Evolutionary conservation across 1,284 basidiomycete species (phyloP), one percentile per base, ranked within the genome.

Genomic region (Ceraceosorus bombacis): DNA sequence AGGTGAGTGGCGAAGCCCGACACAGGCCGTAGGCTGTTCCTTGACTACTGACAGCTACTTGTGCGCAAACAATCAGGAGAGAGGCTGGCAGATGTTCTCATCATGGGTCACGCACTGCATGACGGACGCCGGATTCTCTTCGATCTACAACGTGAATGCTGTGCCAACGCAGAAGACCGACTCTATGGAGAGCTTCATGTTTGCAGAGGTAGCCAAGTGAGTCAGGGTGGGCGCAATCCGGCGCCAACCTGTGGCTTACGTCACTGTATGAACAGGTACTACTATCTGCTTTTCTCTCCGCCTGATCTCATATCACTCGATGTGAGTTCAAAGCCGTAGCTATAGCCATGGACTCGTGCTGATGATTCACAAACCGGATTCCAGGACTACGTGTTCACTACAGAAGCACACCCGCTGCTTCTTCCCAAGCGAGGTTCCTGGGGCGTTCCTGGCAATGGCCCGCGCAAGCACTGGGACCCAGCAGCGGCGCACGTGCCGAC

Each of bases 41-140:
- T 3, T 27, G 27, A 27, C 3, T 27, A 27, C 27, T 27, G 1
- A 27, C 27, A 27, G 2, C 27, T 27, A 3, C 27, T 27, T 27
- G 1, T 3, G 27, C 2, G 27, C 27, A 27, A 27, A 2, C 3
- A 27, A 46, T 10, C 65, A 72, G 62, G 82, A 83, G 58, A 78
- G 80, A 48, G 83, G 82, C 4, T 84, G 83, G 83, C 79, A 81
- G 64, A 83, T 83, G 83, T 84, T 83, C 59, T 78, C 79, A 5
- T 78, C 78, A 7, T 84, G 82, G 82, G 79, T 82, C 57, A 77
- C 78, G 58, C 73, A 78, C 55, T 65, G 72, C 41, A 72, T 80
- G 57, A 78, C 78, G 9, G 71, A 71, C 1, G 74, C 67, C 4
- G 81, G 80, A 1, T 78, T 82, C 54, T 76, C 79, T 27, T 73